Evolutionary conservation across 2,329 filamentous ascomycete species (phyloP), one percentile per base, ranked within the genome.

Genomic region (Sporothrix inflata): DNA sequence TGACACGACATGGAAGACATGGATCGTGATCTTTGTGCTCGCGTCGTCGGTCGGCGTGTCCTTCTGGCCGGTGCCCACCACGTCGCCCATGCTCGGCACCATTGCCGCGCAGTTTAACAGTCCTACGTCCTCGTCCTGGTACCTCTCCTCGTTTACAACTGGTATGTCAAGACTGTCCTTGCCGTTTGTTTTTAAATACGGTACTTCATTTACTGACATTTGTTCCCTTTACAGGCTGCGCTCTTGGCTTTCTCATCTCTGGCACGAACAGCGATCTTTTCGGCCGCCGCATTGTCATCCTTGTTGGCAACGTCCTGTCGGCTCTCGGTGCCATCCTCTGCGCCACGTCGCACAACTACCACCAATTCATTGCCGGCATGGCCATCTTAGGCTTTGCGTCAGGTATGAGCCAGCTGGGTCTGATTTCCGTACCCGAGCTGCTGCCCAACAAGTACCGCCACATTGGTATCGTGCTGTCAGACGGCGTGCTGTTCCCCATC

Each of bases 391-490:
- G 84, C 5, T 84, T 85, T 71, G 83, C 82, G 19, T 82, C 77
- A 16, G 82, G 80, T 3, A 83, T 83, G 60, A 82, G 81, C 42
- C 83, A 85, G 76, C 78, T 83, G 69, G 83, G 81, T n/a, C 83
- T 82, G 57, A 84, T 85, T 76, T 82, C 81, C 6, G 80, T 85
- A 5, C 82, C 83, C 9, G 83, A 85, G 73, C 80, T 85, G n/a
- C 79, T 85, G 1, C 83, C 83, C 0, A 85, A 85, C 77, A 85
- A 85, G 75, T 85, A 83, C 82, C 77, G 83, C 70, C 82, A 84
- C 74, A 82, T 81, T 27, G 81, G 80, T 34, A 81, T 84, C 69
- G 81, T 82, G 1, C 77, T 85, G 60, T 83, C 83, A 1, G 82
- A 83, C 74, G 75, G 80, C 24, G 80, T 80, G 1, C 81, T 83